A percentile compares a stretch with the other conserved stretches of the same genome.
Conservation (phyloP, 176 grass and related monocot species). For the Raddia guianensis region DNA sequence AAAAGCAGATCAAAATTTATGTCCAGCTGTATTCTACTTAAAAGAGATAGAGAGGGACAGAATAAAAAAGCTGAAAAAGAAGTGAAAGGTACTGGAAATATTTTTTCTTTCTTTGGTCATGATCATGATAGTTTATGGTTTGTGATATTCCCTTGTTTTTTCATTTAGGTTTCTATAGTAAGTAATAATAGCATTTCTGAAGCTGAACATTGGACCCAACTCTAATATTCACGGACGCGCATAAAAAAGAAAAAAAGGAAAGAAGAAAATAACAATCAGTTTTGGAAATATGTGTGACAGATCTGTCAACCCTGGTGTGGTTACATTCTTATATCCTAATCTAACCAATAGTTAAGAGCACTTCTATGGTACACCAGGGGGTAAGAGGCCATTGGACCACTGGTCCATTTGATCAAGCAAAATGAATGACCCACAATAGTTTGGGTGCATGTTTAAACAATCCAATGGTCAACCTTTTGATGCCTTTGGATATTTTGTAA, state of each 20-base stretch:
- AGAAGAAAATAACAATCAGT: neutral
- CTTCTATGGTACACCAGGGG: too few relatives aligned
- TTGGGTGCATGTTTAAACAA: too few relatives aligned
- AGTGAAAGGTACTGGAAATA: slow-evolving; percentile 12
- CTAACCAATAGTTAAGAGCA: neutral
- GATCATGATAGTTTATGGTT: neutral
- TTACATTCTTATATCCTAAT: slow-evolving; percentile 27
- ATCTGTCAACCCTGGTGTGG: neutral
- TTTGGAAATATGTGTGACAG: slow-evolving; percentile 11
- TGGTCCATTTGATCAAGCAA: too few relatives aligned
- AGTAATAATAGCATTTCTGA: slow-evolving; percentile 4
- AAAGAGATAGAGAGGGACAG: neutral
- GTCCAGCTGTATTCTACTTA: slow-evolving; percentile 5
- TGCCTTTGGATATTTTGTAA: slow-evolving; percentile 11
- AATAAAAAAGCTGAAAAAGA: neutral
- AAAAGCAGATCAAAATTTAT: neutral
- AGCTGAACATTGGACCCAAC: neutral
- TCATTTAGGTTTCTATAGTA: neutral
- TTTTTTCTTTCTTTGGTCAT: neutral
- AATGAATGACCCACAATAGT: too few relatives aligned
- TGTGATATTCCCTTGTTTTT: neutral
- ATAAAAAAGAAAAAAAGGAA: neutral
- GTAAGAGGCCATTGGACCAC: too few relatives aligned
- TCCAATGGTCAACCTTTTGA: neutral
- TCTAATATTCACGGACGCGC: neutral